A percentile compares a stretch with the other conserved stretches of the same genome.
These are phyloP conservation scores for Phycomyces blakesleeanus DNA, from an alignment of 192 early-diverging fungal genomes.

Conservation along the genomic window DNA sequence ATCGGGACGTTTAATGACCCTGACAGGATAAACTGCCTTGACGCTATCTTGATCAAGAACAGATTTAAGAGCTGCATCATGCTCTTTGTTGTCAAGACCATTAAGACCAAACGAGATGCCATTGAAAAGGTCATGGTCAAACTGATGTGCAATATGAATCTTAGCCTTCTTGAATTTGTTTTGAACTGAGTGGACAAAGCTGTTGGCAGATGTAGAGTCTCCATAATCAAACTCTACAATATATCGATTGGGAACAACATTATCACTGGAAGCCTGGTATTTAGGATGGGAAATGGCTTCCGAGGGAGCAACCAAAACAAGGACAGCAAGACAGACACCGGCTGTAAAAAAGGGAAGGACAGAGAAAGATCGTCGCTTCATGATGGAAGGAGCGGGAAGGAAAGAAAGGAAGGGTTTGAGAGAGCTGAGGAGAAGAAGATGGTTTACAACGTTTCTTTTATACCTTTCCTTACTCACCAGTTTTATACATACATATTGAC, in stretches of 20 bases:
- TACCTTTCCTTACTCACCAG: too few relatives aligned
- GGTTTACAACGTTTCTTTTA: too few relatives aligned
- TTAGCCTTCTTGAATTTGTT: background rate
- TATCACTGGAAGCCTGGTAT: background rate
- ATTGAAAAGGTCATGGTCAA: constrained; percentile 14
- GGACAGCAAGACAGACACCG: constrained; percentile 11
- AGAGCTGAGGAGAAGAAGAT: too few relatives aligned
- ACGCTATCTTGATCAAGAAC: constrained; percentile 16
- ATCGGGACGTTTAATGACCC: constrained; percentile 16
- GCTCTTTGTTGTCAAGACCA: background rate
- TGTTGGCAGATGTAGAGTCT: background rate
- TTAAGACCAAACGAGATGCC: constrained; percentile 21
- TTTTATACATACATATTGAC: too few relatives aligned
- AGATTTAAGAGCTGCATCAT: background rate
- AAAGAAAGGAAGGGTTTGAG: background rate
- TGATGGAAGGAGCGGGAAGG: background rate
- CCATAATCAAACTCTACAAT: constrained; percentile 7
- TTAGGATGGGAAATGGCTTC: constrained; percentile 8
- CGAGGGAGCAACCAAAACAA: constrained; percentile 1
- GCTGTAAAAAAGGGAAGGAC: constrained; percentile 11
- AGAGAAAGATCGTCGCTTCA: constrained; percentile 11
- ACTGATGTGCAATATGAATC: constrained; percentile 8
- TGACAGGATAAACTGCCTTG: constrained; percentile 21
- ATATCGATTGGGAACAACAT: constrained; percentile 10
- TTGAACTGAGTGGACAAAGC: constrained; percentile 13